Evolutionary conservation across 2,329 filamentous ascomycete species (phyloP), one percentile per base, ranked within the genome.

Genomic region (Diaporthe citrichinensis): DNA sequence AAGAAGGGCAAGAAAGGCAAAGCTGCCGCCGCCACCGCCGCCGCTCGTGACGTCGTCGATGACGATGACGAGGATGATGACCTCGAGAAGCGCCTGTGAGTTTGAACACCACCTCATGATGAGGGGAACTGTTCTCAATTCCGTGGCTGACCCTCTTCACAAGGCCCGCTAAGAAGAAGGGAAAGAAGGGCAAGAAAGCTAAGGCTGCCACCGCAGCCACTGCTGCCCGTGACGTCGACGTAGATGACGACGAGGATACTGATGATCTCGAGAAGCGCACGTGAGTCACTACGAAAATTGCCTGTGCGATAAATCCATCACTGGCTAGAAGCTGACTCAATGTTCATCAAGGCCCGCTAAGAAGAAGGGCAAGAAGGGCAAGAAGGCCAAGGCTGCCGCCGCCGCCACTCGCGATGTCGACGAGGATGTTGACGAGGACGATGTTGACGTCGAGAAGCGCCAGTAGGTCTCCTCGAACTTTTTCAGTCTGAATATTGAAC

Each of bases 131-230:
- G 9, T 23, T 4, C 17, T 8, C 9, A 1, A 49, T 3, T 17
- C 2, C 10, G 61, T 49, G 25, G 15, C 61, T 67, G 28, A 65
- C 25, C 2, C 8, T 9, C 31, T 4, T 8, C 41, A 3, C 8
- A 31, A 65, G 61, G 15, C 61, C 61, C 9, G 39, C 61, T 41
- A 65, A 65, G 39, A 65, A 65, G 59, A 65, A 65, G 59, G 58
- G 36, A 12, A 46, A 65, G 25, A 65, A 65, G 25, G 59, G 15
- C 59, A 65, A 65, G 39, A 65, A 44, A 25, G 59, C 59, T 1
- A 62, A 44, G 59, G 39, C 39, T 31, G 39, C 58, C 20, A 12
- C 59, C 23, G 59, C 57, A 3, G 10, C 58, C 17, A 34, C 58
- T 28, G 36, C 59, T 12, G 59, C 59, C n/a, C 59, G 39, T 6